Base-by-base conservation (phyloP, 2,329 filamentous ascomycete species). In the Neonectria punicea region DNA sequence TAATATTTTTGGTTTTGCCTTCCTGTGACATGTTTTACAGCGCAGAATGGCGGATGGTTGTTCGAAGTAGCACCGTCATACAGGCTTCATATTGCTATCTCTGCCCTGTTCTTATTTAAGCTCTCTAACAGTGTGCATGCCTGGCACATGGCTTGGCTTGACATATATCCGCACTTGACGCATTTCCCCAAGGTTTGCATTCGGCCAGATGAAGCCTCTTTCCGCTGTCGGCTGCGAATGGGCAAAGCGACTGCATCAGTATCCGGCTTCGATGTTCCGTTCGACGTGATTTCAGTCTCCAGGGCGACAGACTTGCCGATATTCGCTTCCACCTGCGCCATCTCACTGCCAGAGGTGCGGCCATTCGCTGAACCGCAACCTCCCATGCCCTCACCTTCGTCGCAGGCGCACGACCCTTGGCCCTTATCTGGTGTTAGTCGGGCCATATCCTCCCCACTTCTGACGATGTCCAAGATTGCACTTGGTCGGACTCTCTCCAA, bases 371-470 rank as follows among this genome's bases (percentile, higher is more conserved):
- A 81, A 34, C 93, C 93, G 78, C 94, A 97, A 0, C 93, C 93
- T 30, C 91, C 92, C 53, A 79, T 74, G 9, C 77, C 78, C 36
- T 80, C 80, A 5, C 73, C 73, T 18, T 80, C 79, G 34, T 80
- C 78, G 47, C 80, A 81, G 18, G 70, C 78, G 57, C 78, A 80
- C 7, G 76, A 70, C n/a, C 71, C 73, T 63, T 77, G 72, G 10
- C 71, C 75, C 60, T 81, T 81, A 64, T 80, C 79, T 3, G 80
- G 80, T 11, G 80, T 81, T n/a, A 98, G 83, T 62, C 88, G 89
- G 10, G 94, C 95, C 93, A 99, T 97, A 70, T 98, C 96, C 79
- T 98, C 95, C 41, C 96, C 96, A 75, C 94, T 98, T 63, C 92
- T 87, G 30, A 99, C 95, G 58, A 99, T 93, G 77, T 99, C 96